Percentiles rank a stretch among this genome's conserved stretches.
Conservation (phyloP, 805 yeast genomes). For the Hanseniaspora jakobsenii region DNA sequence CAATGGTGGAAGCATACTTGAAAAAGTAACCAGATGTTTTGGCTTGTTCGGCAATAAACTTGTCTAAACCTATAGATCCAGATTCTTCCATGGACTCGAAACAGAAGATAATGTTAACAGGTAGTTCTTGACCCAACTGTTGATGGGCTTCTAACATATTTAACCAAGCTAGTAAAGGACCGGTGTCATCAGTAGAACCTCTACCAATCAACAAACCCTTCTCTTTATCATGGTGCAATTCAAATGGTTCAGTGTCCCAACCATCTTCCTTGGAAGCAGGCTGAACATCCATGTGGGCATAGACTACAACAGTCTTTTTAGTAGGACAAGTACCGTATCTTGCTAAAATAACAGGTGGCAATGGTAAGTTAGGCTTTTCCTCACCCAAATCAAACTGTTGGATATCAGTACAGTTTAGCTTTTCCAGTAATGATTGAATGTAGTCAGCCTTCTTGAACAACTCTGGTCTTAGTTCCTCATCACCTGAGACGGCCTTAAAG, state of each 20-base stretch:
- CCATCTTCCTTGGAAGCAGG: slow-evolving; percentile 91
- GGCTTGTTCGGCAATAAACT: slow-evolving; percentile 69
- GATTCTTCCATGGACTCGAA: slow-evolving; percentile 99
- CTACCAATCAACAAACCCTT: slow-evolving; percentile 72
- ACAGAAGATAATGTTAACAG: slow-evolving; percentile 83
- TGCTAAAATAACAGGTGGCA: slow-evolving; percentile 93
- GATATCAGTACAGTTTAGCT: slow-evolving; percentile 71
- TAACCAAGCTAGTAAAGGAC: slow-evolving; percentile 96
- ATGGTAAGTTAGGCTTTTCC: slow-evolving; percentile 72
- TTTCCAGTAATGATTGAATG: slow-evolving; percentile 52
- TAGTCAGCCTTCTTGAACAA: slow-evolving; percentile 86
- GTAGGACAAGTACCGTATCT: slow-evolving; percentile 69
- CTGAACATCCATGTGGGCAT: slow-evolving; percentile 98
- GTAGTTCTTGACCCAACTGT: slow-evolving; percentile 71
- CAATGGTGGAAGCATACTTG: slow-evolving; percentile 72
- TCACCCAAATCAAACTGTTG: slow-evolving; percentile 71
- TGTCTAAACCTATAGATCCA: slow-evolving; percentile 87
- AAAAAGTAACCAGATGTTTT: slow-evolving; percentile 20
- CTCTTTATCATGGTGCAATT: slow-evolving; percentile 47
- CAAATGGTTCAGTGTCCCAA: slow-evolving; percentile 89
- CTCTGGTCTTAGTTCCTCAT: slow-evolving; percentile 74
- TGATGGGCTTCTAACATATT: slow-evolving; percentile 85
- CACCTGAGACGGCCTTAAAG: slow-evolving; percentile 90
- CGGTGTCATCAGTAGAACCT: slow-evolving; percentile 96
- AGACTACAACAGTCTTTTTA: slow-evolving; percentile 67